These are phyloP conservation scores for Cryptococcus maquisensis DNA, from an alignment of 1,284 basidiomycete species.

Conservation along the genomic window DNA sequence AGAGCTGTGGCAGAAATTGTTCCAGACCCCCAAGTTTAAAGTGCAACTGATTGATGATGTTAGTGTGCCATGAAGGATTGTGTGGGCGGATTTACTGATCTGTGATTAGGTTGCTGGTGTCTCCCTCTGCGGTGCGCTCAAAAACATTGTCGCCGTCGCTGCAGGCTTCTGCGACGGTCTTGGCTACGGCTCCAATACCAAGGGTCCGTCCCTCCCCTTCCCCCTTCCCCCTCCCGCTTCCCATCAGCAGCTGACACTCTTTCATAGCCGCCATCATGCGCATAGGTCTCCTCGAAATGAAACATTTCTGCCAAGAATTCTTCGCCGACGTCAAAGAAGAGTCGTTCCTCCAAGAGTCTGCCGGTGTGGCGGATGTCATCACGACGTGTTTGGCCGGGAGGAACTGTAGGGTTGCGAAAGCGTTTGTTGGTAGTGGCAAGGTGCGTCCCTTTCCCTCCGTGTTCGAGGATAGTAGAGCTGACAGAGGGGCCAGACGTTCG, in stretches of 20 bases:
- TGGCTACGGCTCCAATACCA: conserved; percentile 57
- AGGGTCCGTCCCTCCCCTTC: conserved; percentile 42
- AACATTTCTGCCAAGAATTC: conserved; percentile 54
- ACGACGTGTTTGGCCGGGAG: conserved; percentile 54
- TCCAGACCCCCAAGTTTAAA: conserved; percentile 53
- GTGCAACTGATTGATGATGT: conserved; percentile 57
- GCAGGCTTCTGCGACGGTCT: conserved; percentile 57
- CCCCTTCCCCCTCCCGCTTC: not conserved
- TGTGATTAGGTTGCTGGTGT: conserved; percentile 56
- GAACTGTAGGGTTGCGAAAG: conserved; percentile 52
- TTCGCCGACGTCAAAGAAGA: conserved; percentile 54
- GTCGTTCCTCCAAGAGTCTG: conserved; percentile 54
- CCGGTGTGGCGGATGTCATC: conserved; percentile 56
- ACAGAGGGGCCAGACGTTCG: conserved; percentile 46
- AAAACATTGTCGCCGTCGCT: conserved; percentile 58
- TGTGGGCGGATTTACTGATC: too few relatives aligned
- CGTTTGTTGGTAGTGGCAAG: conserved; percentile 52
- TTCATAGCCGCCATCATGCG: conserved; percentile 56
- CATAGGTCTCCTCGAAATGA: conserved; percentile 54
- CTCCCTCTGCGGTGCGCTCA: conserved; percentile 56
- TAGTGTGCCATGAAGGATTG: conserved; percentile 5
- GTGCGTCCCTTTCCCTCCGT: conserved; percentile 22
- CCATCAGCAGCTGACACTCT: not conserved
- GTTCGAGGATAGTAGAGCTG: not conserved
- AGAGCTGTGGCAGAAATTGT: conserved; percentile 52